phyloP scores from a whole-genome alignment of 202 grass and related monocot species.

The Zizania palustris region DNA sequence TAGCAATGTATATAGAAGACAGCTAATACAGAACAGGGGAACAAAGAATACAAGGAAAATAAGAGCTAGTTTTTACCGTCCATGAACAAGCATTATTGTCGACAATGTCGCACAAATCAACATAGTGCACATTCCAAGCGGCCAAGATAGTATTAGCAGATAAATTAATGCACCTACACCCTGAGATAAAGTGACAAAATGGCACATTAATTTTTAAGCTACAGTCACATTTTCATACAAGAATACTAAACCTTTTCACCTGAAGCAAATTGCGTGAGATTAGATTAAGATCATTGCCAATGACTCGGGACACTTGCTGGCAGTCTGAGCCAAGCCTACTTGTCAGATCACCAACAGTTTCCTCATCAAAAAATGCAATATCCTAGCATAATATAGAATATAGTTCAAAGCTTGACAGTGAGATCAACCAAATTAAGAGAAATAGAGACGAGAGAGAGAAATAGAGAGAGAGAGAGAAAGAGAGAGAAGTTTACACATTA shows the following conservation, averaged over 20 bases:
- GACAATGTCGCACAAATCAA: conserved; percentile 77
- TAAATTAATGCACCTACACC: conserved; percentile 90
- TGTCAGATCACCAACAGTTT: conserved; percentile 97
- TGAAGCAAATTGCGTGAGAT: conserved; percentile 96
- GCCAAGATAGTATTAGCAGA: conserved; percentile 93
- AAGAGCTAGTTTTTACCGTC: conserved; percentile 54
- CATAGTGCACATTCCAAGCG: conserved; percentile 87
- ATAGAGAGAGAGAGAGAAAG: too few relatives aligned
- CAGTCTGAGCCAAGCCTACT: conserved; percentile 98
- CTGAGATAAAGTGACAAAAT: conserved; percentile 57
- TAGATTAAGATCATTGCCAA: conserved; percentile 95
- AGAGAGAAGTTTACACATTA: neutral
- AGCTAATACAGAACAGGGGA: conserved; percentile 12
- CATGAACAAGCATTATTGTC: conserved; percentile 85
- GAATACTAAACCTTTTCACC: conserved; percentile 49
- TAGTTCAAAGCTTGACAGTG: conserved; percentile 22
- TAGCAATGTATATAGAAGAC: neutral
- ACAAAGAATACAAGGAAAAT: conserved; percentile 23
- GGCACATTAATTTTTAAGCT: conserved; percentile 24
- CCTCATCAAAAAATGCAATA: conserved; percentile 93
- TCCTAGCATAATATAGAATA: conserved; percentile 56
- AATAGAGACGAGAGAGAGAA: neutral
- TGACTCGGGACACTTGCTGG: conserved; percentile 97
- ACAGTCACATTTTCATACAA: conserved; percentile 5
- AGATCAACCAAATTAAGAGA: neutral